phyloP scores from a whole-genome alignment of 2,329 filamentous ascomycete species.

The Fusarium lateritium region DNA sequence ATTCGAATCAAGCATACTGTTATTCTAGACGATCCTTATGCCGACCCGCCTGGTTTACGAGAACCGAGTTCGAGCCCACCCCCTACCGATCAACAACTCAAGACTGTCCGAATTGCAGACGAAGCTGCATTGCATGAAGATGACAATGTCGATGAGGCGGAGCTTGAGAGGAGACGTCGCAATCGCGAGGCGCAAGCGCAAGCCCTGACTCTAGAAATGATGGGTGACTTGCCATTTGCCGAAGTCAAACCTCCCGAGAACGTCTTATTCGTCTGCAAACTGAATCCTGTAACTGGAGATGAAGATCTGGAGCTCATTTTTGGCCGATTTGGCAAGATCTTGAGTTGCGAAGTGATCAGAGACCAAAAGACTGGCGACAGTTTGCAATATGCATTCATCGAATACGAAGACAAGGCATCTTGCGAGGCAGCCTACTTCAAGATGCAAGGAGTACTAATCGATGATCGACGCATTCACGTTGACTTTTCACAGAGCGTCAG shows the following conservation, averaged over 20 bases:
- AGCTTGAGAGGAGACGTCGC: slow-evolving; percentile 82
- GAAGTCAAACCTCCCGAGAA: slow-evolving; percentile 98
- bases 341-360: slow-evolving; percentile 96
- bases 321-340: slow-evolving; percentile 93
- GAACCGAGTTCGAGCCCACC: slow-evolving; percentile 85
- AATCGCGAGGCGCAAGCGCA: slow-evolving; percentile 94
- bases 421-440: slow-evolving; percentile 98
- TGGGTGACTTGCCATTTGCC: slow-evolving; percentile 96
- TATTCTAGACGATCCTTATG: slow-evolving; percentile 91
- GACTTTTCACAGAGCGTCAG: slow-evolving; percentile 97
- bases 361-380: slow-evolving; percentile 96
- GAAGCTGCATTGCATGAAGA: slow-evolving; percentile 86
- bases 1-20: slow-evolving; percentile 95
- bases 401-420: slow-evolving; percentile 92
- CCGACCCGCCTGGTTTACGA: slow-evolving; percentile 82
- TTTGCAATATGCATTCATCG: slow-evolving; percentile 97
- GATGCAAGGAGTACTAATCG: slow-evolving; percentile 97
- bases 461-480: slow-evolving; percentile 97
- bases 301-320: slow-evolving; percentile 97
- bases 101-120: slow-evolving; percentile 91
- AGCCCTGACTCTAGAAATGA: slow-evolving; percentile 95
- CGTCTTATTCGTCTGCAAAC: slow-evolving; percentile 96
- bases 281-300: slow-evolving; percentile 96
- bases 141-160: slow-evolving; percentile 80
- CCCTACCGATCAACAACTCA: slow-evolving; percentile 87